A percentile compares a stretch with the other conserved stretches of the same genome.
Evolutionary conservation across 2,329 filamentous ascomycete genomes (phyloP).

Genomic region (Aureobasidium sp.): DNA sequence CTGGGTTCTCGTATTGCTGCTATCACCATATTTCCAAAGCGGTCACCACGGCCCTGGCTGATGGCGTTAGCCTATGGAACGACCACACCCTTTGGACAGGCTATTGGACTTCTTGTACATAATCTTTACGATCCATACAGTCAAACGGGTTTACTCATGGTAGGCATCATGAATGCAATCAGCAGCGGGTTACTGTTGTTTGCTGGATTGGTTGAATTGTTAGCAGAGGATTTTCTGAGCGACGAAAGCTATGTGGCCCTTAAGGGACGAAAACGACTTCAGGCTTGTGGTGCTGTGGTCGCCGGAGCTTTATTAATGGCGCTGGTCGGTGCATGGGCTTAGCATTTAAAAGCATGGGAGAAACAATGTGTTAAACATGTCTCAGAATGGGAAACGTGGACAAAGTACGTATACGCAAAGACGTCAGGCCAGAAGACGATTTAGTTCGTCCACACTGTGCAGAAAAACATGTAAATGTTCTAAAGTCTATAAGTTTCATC

Average conservation of each 20-base stretch:
- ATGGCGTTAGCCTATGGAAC: slow-evolving; percentile 57
- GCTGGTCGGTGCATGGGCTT: slow-evolving; percentile 58
- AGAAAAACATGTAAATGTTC: neutral
- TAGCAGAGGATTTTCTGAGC: slow-evolving; percentile 48
- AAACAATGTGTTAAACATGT: neutral
- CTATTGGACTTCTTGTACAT: slow-evolving; percentile 41
- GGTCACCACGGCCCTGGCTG: slow-evolving; percentile 65
- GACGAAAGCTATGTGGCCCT: slow-evolving; percentile 55
- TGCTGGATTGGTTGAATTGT: slow-evolving; percentile 40
- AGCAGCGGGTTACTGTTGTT: slow-evolving; percentile 40
- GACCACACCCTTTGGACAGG: slow-evolving; percentile 43
- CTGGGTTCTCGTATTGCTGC: slow-evolving; percentile 62
- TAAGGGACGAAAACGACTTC: slow-evolving; percentile 47
- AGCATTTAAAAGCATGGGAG: slow-evolving; percentile 10
- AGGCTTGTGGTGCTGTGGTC: slow-evolving; percentile 55
- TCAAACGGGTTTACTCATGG: slow-evolving; percentile 39
- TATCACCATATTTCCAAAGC: slow-evolving; percentile 60
- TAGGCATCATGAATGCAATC: slow-evolving; percentile 43
- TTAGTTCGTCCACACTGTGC: neutral
- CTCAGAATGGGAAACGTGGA: neutral
- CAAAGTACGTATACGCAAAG: neutral
- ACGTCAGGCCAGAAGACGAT: neutral
- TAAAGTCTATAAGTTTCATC: too few relatives aligned
- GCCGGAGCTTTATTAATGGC: slow-evolving; percentile 55
- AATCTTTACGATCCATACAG: slow-evolving; percentile 41